Percentiles rank a stretch among this genome's conserved stretches.
Conservation (phyloP, 164 flowering plant genomes). For the Annona squamosa region DNA sequence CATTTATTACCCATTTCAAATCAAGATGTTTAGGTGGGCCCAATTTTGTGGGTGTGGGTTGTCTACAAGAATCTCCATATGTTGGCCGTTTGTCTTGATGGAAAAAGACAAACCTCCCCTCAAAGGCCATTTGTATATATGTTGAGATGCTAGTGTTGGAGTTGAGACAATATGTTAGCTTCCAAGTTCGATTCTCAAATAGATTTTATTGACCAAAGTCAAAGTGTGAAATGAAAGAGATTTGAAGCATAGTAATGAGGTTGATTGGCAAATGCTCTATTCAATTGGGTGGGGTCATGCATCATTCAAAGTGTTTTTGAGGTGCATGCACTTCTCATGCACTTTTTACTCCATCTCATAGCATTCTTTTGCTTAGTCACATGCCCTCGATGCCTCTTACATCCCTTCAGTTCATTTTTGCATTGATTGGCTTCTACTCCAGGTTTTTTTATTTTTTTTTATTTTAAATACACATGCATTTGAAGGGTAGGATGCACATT, state of each 20-base stretch:
- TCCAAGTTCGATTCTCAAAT: neutral
- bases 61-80: neutral
- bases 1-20: neutral
- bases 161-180: neutral
- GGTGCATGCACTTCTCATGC: too few relatives aligned
- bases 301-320: too few relatives aligned
- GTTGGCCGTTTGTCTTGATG: slow-evolving; percentile 10
- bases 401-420: too few relatives aligned
- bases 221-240: neutral
- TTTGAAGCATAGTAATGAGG: neutral
- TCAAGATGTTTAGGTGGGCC: slow-evolving; percentile 2
- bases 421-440: too few relatives aligned
- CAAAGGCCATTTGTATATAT: neutral
- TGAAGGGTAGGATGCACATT: too few relatives aligned
- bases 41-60: slow-evolving; percentile 4
- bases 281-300: neutral
- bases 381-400: too few relatives aligned
- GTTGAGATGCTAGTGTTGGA: neutral
- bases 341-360: too few relatives aligned
- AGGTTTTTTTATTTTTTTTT: too few relatives aligned
- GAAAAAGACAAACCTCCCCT: slow-evolving; percentile 4
- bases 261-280: too few relatives aligned
- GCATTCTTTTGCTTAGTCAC: too few relatives aligned
- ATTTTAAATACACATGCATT: too few relatives aligned
- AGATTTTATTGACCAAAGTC: neutral